A percentile compares a stretch with the other conserved stretches of the same genome.
These are phyloP conservation scores for Hypoxylon cercidicola DNA, from an alignment of 495 filamentous ascomycete species.

Conservation along the genomic window DNA sequence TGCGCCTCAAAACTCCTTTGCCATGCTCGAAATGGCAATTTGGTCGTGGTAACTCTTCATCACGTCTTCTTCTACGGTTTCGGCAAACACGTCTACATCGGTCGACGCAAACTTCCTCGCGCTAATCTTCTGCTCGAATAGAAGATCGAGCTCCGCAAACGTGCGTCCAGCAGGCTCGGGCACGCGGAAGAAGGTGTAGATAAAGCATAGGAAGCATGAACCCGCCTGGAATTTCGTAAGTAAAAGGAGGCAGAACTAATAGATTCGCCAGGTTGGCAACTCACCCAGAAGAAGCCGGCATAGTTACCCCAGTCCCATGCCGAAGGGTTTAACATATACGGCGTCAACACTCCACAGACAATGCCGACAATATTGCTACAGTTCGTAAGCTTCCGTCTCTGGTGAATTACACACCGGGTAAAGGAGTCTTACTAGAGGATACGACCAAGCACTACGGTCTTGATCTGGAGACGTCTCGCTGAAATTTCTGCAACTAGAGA, in stretches of 20 bases:
- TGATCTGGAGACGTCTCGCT: constrained; percentile 77
- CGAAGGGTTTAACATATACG: constrained; percentile 78
- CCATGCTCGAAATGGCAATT: constrained; percentile 32
- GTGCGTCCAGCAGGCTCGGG: constrained; percentile 76
- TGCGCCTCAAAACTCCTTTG: constrained; percentile 23
- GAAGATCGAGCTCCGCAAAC: constrained; percentile 77
- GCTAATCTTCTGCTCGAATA: constrained; percentile 72
- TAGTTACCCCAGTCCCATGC: constrained; percentile 82
- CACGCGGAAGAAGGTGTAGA: constrained; percentile 80
- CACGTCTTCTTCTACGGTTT: constrained; percentile 63
- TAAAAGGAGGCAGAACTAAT: neutral
- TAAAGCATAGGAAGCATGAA: constrained; percentile 75
- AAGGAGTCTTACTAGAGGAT: constrained; percentile 67
- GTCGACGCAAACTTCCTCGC: constrained; percentile 76
- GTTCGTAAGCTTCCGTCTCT: constrained; percentile 25
- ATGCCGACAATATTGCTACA: constrained; percentile 35
- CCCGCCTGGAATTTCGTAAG: constrained; percentile 55
- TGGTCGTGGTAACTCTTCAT: constrained; percentile 60
- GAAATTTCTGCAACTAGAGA: constrained; percentile 80
- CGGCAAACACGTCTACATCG: constrained; percentile 73
- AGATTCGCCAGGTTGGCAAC: constrained; percentile 13
- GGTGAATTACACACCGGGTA: neutral
- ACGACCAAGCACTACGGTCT: constrained; percentile 74
- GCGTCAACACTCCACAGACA: constrained; percentile 73
- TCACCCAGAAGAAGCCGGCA: constrained; percentile 84